Evolutionary conservation across 225 moss, liverwort and hornwort genomes (phyloP).

Genomic region (Takakia lepidozioides): DNA sequence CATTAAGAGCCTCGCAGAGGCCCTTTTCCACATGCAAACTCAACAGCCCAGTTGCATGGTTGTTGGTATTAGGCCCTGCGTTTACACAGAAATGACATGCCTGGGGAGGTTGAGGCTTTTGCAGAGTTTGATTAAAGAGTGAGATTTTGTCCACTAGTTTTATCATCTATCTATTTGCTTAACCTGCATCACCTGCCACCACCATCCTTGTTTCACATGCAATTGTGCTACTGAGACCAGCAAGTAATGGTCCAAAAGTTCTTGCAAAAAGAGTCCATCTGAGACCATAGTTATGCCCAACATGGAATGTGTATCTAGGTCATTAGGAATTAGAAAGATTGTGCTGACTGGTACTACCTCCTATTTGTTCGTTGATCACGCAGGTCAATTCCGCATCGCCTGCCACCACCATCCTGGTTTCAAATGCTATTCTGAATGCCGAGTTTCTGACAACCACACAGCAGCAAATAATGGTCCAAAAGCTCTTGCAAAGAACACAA

Average conservation of each 20-base stretch:
- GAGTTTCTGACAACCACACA: too few species aligned
- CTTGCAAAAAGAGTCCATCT: constrained; percentile 10
- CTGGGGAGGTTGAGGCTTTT: not conserved
- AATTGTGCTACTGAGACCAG: constrained; percentile 69
- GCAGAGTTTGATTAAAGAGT: not conserved
- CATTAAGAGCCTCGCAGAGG: too few species aligned
- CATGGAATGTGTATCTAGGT: too few species aligned
- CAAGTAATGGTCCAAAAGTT: constrained; percentile 55
- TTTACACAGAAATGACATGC: not conserved
- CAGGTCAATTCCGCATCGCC: constrained; percentile 62
- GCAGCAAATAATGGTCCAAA: constrained; percentile 61
- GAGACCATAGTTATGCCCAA: too few species aligned
- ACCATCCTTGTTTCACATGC: constrained; percentile 76
- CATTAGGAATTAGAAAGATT: too few species aligned
- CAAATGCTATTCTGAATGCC: constrained; percentile 65
- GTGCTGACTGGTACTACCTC: not conserved
- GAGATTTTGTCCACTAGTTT: not conserved
- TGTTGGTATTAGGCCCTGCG: not conserved
- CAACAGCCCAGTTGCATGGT: too few species aligned
- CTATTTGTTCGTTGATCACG: constrained; percentile 52
- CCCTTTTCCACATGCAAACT: too few species aligned
- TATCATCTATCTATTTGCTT: constrained; percentile 33
- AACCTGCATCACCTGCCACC: constrained; percentile 50
- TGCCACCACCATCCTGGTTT: constrained; percentile 53
- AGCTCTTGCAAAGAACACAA: constrained; percentile 22